Conservation (phyloP, 805 yeast species). For the Candida piceae region DNA sequence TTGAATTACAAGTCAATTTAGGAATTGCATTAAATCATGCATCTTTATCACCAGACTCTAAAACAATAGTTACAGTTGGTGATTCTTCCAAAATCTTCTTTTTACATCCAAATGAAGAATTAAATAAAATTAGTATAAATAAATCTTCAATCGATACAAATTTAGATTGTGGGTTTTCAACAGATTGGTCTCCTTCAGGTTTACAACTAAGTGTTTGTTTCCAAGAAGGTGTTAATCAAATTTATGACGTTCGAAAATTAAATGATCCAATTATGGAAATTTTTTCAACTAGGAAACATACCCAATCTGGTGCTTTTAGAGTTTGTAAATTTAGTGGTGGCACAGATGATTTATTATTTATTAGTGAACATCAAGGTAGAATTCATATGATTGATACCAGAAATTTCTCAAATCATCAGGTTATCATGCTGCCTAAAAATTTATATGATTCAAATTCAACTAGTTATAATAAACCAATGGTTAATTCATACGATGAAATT, state of each 20-base stretch:
- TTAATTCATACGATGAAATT: slow-evolving; percentile 28
- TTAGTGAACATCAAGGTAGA: slow-evolving; percentile 82
- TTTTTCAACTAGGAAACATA: slow-evolving; percentile 53
- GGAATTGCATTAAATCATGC: slow-evolving; percentile 75
- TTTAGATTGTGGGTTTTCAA: slow-evolving; percentile 80
- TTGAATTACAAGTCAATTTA: slow-evolving; percentile 36
- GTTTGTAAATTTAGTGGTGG: slow-evolving; percentile 53
- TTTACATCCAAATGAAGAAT: slow-evolving; percentile 37
- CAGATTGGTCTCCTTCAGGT: slow-evolving; percentile 74
- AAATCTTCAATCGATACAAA: slow-evolving; percentile 38
- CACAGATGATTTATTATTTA: slow-evolving; percentile 67
- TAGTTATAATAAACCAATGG: slow-evolving; percentile 23
- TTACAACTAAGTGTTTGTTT: slow-evolving; percentile 70
- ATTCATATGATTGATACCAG: slow-evolving; percentile 82
- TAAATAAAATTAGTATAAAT: slow-evolving; percentile 27
- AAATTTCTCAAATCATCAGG: slow-evolving; percentile 68
- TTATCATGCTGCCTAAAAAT: slow-evolving; percentile 55
- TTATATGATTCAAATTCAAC: slow-evolving; percentile 11
- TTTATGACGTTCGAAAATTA: slow-evolving; percentile 71
- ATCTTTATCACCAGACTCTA: slow-evolving; percentile 57
- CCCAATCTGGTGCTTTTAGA: slow-evolving; percentile 36
- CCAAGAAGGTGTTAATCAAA: slow-evolving; percentile 76
- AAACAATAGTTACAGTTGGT: slow-evolving; percentile 64
- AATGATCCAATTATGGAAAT: slow-evolving; percentile 48
- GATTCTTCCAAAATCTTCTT: slow-evolving; percentile 67